Percentiles rank a stretch among this genome's conserved stretches.
Conservation (phyloP, 2,329 filamentous ascomycete species). For the Pyrenophora graminea region DNA sequence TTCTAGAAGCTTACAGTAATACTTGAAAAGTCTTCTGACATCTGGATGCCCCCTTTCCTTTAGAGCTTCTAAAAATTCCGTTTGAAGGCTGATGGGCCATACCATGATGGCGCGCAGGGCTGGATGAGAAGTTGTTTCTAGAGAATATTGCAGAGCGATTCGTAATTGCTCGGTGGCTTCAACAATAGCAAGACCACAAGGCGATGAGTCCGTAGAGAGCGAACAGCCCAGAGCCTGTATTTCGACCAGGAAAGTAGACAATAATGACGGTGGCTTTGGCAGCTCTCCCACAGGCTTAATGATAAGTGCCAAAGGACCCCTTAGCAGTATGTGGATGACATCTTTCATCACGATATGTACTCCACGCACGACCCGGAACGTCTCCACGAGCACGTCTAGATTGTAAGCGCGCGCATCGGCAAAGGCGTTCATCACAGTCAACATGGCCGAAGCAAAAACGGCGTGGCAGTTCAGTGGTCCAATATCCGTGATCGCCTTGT, state of each 20-base stretch:
- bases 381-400: conserved; percentile 32
- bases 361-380: conserved; percentile 35
- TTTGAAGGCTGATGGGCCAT: conserved; percentile 29
- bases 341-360: conserved; percentile 30
- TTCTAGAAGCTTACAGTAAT: conserved; percentile 29
- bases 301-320: conserved; percentile 31
- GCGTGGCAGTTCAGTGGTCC: conserved; percentile 36
- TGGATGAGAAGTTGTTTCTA: conserved; percentile 28
- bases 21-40: conserved; percentile 19
- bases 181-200: conserved; percentile 8
- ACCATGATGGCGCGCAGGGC: conserved; percentile 25
- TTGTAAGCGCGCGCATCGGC: conserved; percentile 22
- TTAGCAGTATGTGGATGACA: conserved; percentile 22
- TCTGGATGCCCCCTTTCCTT: conserved; percentile 17
- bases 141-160: conserved; percentile 21
- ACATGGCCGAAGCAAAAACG: conserved; percentile 28
- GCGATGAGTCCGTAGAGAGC: conserved; percentile 8
- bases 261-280: conserved; percentile 22
- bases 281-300: conserved; percentile 10
- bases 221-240: conserved; percentile 17
- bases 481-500: conserved; percentile 26
- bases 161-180: conserved; percentile 22
- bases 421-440: conserved; percentile 34
- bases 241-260: conserved; percentile 29
- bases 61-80: conserved; percentile 24